Conservation (phyloP, 2,329 filamentous ascomycete genomes). For the Neofusicoccum sp. region DNA sequence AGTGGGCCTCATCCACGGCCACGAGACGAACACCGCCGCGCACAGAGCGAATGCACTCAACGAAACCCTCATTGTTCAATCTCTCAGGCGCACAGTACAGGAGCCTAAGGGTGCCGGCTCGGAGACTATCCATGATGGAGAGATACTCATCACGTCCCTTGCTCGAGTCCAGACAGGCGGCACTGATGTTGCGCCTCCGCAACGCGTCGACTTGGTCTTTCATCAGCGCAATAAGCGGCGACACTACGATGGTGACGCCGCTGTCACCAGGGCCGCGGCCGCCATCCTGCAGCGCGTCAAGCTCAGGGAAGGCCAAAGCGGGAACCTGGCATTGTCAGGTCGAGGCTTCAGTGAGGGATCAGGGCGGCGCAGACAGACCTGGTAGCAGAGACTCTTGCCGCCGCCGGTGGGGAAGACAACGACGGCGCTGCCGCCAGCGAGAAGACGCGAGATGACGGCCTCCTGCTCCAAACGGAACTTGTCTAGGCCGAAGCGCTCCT, state of each 20-base stretch:
- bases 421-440: slow-evolving; percentile 44
- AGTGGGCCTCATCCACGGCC: slow-evolving; percentile 60
- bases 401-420: slow-evolving; percentile 46
- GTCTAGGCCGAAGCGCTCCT: slow-evolving; percentile 41
- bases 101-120: slow-evolving; percentile 51
- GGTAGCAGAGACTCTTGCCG: slow-evolving; percentile 45
- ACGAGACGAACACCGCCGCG: slow-evolving; percentile 57
- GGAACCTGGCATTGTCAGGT: slow-evolving; percentile 30
- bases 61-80: slow-evolving; percentile 61
- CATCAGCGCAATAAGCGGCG: slow-evolving; percentile 58
- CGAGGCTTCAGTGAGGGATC: neutral
- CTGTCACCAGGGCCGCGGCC: slow-evolving; percentile 32
- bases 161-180: slow-evolving; percentile 57
- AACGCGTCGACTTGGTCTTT: slow-evolving; percentile 61
- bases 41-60: slow-evolving; percentile 55
- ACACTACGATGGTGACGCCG: slow-evolving; percentile 58
- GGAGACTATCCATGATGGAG: slow-evolving; percentile 45
- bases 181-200: slow-evolving; percentile 49
- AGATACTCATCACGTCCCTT: slow-evolving; percentile 46
- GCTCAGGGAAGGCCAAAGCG: slow-evolving; percentile 43
- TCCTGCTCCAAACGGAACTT: slow-evolving; percentile 49
- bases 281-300: slow-evolving; percentile 33
- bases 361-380: slow-evolving; percentile 26
- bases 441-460: slow-evolving; percentile 42
- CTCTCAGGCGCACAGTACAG: slow-evolving; percentile 61